Evolutionary conservation across 106 monocot genomes (phyloP).

Genomic region (Dendrobium nobile): DNA sequence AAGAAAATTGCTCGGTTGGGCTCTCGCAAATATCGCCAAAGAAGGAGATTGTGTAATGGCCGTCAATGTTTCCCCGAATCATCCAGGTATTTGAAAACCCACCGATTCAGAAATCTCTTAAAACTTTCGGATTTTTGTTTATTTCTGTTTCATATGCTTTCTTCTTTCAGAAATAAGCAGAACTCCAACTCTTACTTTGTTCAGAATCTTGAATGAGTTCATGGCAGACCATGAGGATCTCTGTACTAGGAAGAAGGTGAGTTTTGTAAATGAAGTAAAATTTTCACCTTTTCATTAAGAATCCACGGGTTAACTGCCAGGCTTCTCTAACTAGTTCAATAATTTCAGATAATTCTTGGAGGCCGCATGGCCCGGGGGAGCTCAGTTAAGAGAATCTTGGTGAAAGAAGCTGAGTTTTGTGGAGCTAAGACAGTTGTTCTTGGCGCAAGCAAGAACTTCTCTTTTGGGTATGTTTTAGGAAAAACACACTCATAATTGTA

Average conservation of each 20-base stretch:
- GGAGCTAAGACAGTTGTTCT: conserved; percentile 53
- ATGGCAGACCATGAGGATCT: conserved; percentile 42
- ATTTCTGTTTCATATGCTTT: background rate
- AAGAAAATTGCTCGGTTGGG: conserved; percentile 67
- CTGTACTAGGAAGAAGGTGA: conserved; percentile 45
- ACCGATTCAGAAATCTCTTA: background rate
- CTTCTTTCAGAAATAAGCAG: conserved; percentile 24
- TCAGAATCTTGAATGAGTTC: conserved; percentile 41
- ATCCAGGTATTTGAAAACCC: conserved; percentile 23
- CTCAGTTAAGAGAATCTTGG: conserved; percentile 52
- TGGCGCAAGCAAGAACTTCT: conserved; percentile 41
- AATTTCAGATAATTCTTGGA: conserved; percentile 50
- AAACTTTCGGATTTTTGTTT: background rate
- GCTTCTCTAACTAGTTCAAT: background rate
- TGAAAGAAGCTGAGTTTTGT: conserved; percentile 64
- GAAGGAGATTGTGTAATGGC: conserved; percentile 60
- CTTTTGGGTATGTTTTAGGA: conserved; percentile 51
- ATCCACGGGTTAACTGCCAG: background rate
- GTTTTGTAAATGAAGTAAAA: background rate
- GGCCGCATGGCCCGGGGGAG: conserved; percentile 59
- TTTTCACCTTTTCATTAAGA: background rate
- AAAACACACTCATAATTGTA: background rate
- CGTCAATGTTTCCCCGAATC: conserved; percentile 56
- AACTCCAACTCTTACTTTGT: conserved; percentile 24
- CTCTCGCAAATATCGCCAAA: conserved; percentile 34